Evolutionary conservation across 345 rosid species (phyloP), one percentile per base, ranked within the genome.

Genomic region (Durio zibethinus): DNA sequence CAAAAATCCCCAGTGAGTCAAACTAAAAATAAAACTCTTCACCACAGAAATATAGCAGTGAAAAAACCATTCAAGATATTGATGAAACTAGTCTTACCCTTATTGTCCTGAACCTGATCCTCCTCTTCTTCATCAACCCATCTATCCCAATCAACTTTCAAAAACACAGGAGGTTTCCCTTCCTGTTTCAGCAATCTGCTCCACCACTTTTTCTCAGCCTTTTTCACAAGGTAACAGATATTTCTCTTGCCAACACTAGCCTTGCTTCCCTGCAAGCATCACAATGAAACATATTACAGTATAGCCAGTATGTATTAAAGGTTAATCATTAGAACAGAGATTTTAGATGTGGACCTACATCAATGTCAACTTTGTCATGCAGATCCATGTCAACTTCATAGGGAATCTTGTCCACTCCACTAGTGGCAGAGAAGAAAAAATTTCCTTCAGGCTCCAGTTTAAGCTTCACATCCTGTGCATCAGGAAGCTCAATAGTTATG

Each of bases 91-190:
- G 33, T 54, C 82, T 82, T 65, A 80, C 87, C 1, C 68, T 75
- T 80, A 9, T 27, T 21, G 11, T 62, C 83, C 60, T 64, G 64
- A 83, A n/a, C 47, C 45, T 42, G 48, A 45, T 82, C 93, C 47
- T 87, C 93, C 71, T 87, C 92, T 48, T 90, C 90, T 76, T 86
- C 89, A 76, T 90, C 87, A 36, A 90, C 80, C 93, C 91, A 90
- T 83, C 84, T 83, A 73, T 88, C 90, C 90, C 93, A 88, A 77
- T 88, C 90, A 78, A 87, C 88, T 80, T 83, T 86, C 77, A 88
- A 53, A 78, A 68, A 90, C 71, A 81, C 78, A 3, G 92, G 92
- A 33, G 89, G 76, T 72, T 80, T 88, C 45, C 90, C 92, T 64
- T 70, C 85, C 45, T 79, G 84, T 27, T 83, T 86, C 43, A 83